Conservation (phyloP, 345 rosid species). For the Populus ilicifolia region DNA sequence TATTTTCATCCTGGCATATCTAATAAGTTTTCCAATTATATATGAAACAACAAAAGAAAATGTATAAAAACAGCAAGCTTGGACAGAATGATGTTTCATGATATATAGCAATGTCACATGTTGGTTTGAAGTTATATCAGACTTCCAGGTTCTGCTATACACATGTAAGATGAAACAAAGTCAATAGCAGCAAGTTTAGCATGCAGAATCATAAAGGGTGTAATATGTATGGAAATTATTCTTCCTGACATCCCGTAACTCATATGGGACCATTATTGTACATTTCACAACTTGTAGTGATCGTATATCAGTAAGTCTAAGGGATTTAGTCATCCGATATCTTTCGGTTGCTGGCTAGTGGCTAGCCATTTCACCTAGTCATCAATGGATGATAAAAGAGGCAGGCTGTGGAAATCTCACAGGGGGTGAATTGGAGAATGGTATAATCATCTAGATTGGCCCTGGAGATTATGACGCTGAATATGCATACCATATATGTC, state of each 20-base stretch:
- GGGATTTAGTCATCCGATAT: not conserved
- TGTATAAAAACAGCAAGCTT: not conserved
- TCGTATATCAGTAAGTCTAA: not conserved
- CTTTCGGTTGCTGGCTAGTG: not conserved
- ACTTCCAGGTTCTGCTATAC: not conserved
- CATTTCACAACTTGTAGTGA: not conserved
- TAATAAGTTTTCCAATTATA: no score
- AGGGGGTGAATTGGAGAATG: not conserved
- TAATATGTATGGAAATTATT: no score
- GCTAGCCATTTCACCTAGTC: not conserved
- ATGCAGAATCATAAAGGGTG: no score
- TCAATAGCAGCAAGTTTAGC: not conserved
- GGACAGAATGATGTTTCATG: not conserved
- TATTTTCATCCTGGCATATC: not conserved
- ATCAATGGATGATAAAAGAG: not conserved
- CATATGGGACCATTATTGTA: no score
- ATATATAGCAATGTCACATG: not conserved
- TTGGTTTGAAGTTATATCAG: not conserved
- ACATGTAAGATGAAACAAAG: not conserved
- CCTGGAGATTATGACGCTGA: not conserved
- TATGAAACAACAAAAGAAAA: not conserved
- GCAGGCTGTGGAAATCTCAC: not conserved
- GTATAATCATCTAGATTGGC: not conserved
- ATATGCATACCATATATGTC: constrained; percentile 12
- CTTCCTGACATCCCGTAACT: no score